Evolutionary conservation across 106 monocot species (phyloP).

Genomic region (Phalaenopsis equestris): DNA sequence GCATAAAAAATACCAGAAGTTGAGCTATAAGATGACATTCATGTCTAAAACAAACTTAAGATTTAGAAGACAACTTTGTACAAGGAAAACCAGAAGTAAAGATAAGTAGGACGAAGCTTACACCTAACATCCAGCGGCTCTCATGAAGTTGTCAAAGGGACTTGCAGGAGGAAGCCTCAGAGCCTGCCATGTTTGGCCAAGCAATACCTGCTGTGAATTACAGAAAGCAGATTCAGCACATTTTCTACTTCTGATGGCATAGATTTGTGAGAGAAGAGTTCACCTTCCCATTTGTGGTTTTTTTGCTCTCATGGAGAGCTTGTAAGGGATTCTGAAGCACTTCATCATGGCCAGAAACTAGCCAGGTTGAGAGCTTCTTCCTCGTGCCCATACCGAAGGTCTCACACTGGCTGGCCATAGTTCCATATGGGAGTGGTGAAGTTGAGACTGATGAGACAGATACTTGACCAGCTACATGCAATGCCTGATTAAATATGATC

Average conservation of each 20-base stretch:
- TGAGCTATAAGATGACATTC: not conserved
- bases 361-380: constrained; percentile 91
- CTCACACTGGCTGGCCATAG: constrained; percentile 89
- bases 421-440: constrained; percentile 84
- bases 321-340: constrained; percentile 17
- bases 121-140: constrained; percentile 54
- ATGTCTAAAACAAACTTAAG: too few relatives aligned
- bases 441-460: constrained; percentile 76
- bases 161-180: constrained; percentile 86
- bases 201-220: constrained; percentile 18
- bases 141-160: constrained; percentile 95
- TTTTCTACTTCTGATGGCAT: not conserved
- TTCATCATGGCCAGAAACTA: constrained; percentile 48
- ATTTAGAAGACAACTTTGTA: not conserved
- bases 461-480: constrained; percentile 89
- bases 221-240: not conserved
- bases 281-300: constrained; percentile 27
- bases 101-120: too few relatives aligned
- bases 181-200: constrained; percentile 28
- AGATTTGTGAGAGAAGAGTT: not conserved
- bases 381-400: constrained; percentile 70
- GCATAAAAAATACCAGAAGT: not conserved
- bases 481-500: constrained; percentile 39
- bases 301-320: constrained; percentile 4
- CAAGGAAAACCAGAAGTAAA: too few relatives aligned